These are phyloP conservation scores for Plantago major DNA, from an alignment of 257 asterid genomes.

Conservation along the genomic window DNA sequence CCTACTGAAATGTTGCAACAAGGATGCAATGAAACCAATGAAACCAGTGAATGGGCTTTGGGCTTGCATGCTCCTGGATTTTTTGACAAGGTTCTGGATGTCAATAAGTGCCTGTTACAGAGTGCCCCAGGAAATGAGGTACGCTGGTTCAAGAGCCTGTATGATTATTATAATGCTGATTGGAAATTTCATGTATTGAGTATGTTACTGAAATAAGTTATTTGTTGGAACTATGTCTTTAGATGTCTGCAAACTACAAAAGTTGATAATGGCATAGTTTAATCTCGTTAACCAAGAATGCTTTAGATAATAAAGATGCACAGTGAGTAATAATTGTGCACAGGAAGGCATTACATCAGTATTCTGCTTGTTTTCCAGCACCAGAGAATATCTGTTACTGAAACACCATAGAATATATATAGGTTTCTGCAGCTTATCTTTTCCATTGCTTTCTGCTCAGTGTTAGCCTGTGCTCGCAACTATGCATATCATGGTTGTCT, in stretches of 20 bases:
- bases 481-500: not conserved
- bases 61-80: constrained; percentile 97
- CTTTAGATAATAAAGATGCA: not conserved
- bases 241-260: constrained; percentile 8
- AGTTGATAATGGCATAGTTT: not conserved
- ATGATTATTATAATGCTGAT: constrained; percentile 3
- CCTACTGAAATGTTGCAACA: constrained; percentile 58
- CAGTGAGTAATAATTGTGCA: not conserved
- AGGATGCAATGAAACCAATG: constrained; percentile 33
- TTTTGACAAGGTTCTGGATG: constrained; percentile 84
- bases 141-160: constrained; percentile 12
- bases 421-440: not conserved
- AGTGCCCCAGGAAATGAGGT: constrained; percentile 83
- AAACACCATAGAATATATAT: no score
- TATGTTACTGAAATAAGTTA: constrained; percentile 8
- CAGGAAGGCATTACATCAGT: no score
- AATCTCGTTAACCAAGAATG: not conserved
- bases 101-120: constrained; percentile 75
- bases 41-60: constrained; percentile 44
- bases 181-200: not conserved
- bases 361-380: no score
- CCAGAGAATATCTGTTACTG: no score
- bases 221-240: constrained; percentile 1
- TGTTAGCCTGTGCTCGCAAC: not conserved
- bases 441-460: constrained; percentile 7